Evolutionary conservation across 2,329 filamentous ascomycete species (phyloP).

Genomic region (Ophiocordyceps camponoti-saundersi): DNA sequence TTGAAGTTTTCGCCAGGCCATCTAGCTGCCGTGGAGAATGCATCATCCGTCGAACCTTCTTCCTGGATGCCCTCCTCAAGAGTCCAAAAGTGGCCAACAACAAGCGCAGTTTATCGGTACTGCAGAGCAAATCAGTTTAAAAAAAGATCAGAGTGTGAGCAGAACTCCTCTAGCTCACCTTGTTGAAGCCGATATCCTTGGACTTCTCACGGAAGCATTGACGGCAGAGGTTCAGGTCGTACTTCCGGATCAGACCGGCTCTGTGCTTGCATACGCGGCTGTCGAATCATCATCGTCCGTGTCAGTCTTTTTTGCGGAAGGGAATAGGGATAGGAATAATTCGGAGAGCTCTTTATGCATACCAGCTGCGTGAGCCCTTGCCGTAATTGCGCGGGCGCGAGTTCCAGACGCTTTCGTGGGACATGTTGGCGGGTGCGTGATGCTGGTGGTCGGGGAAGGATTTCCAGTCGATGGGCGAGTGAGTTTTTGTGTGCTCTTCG

Average conservation of each 20-base stretch:
- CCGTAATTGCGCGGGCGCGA: constrained; percentile 93
- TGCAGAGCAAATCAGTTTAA: constrained; percentile 8
- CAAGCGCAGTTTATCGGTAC: constrained; percentile 19
- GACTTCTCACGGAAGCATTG: constrained; percentile 65
- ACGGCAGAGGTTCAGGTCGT: constrained; percentile 82
- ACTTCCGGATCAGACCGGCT: constrained; percentile 99
- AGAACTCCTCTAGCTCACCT: constrained; percentile 29
- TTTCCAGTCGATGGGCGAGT: constrained; percentile 15
- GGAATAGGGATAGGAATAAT: neutral
- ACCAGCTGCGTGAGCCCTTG: constrained; percentile 91
- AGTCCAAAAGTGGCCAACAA: neutral
- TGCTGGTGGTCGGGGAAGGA: constrained; percentile 12
- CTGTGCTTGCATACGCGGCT: constrained; percentile 72
- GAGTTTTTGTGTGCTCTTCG: constrained; percentile 18
- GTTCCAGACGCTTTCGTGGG: constrained; percentile 96
- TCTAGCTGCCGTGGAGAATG: constrained; percentile 7
- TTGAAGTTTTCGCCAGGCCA: constrained; percentile 19
- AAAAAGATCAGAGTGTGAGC: neutral
- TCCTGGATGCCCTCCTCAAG: neutral
- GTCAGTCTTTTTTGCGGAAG: neutral
- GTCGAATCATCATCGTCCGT: constrained; percentile 1
- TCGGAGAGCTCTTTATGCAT: constrained; percentile 22
- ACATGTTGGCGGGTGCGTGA: constrained; percentile 32
- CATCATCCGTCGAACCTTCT: constrained; percentile 2
- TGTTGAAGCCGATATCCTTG: constrained; percentile 56